Conservation (phyloP, 768 basidiomycete species). For the Megacollybia marginata region DNA sequence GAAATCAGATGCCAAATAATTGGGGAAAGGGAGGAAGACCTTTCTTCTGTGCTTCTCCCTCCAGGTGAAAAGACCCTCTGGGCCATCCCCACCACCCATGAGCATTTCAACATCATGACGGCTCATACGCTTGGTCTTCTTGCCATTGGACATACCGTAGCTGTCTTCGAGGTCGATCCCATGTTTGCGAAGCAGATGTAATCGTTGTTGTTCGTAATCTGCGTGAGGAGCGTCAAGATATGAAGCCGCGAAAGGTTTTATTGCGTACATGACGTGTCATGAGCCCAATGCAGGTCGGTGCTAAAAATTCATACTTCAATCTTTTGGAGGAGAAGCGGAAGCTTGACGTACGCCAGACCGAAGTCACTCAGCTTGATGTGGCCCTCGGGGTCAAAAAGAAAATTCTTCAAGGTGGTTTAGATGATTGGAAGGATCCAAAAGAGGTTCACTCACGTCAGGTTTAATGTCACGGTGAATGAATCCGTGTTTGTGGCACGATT, state of each 20-base stretch:
- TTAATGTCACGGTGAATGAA: constrained; percentile 99
- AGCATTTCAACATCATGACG: constrained; percentile 75
- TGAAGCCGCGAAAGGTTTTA: constrained; percentile 6
- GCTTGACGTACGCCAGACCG: constrained; percentile 76
- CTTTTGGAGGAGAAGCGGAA: constrained; percentile 9
- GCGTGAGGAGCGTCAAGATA: constrained; percentile 8
- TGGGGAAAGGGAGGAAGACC: constrained; percentile 38
- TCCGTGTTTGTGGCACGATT: constrained; percentile 88
- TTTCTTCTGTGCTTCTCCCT: constrained; percentile 89
- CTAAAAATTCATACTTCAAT: constrained; percentile 30
- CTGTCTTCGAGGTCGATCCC: constrained; percentile 91
- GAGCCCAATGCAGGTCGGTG: constrained; percentile 93
- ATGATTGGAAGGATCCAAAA: constrained; percentile 10
- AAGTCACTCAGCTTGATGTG: constrained; percentile 96
- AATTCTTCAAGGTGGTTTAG: constrained; percentile 53
- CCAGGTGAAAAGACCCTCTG: constrained; percentile 89
- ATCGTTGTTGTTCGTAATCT: constrained; percentile 94
- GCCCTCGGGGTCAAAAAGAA: constrained; percentile 88
- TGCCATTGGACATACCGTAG: constrained; percentile 55
- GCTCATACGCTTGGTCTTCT: constrained; percentile 72
- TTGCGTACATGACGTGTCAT: constrained; percentile 79
- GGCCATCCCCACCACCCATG: constrained; percentile 78
- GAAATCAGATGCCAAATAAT: constrained; percentile 3
- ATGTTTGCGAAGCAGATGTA: constrained; percentile 83
- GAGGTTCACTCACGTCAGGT: constrained; percentile 64